Evolutionary conservation across 768 basidiomycete genomes (phyloP).

Genomic region (Gautieria morchelliformis): DNA sequence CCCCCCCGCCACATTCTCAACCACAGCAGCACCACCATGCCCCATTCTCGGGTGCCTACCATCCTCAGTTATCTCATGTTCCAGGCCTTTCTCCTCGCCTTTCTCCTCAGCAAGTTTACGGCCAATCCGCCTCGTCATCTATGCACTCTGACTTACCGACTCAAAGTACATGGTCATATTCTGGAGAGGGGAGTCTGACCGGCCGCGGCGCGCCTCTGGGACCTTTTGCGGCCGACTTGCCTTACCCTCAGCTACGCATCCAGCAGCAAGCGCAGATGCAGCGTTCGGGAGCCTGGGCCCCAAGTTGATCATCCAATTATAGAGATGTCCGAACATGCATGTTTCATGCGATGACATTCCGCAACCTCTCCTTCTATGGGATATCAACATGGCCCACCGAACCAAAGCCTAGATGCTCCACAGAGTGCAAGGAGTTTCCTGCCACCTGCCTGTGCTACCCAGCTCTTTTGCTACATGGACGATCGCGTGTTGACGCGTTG

Average conservation of each 20-base stretch:
- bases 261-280: not conserved
- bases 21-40: not conserved
- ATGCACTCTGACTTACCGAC: not conserved
- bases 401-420: not conserved
- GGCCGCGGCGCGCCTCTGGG: constrained; percentile 1
- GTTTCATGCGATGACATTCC: not conserved
- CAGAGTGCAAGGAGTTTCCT: not conserved
- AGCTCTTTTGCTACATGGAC: not conserved
- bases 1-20: not conserved
- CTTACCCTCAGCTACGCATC: not conserved
- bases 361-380: not conserved
- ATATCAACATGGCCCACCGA: not conserved
- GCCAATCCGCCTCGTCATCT: not conserved
- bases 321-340: not conserved
- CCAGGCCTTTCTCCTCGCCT: not conserved
- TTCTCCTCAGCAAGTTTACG: not conserved
- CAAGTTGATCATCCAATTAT: not conserved
- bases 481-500: not conserved
- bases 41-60: not conserved
- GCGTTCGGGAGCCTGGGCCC: constrained; percentile 4
- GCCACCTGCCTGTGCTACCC: not conserved
- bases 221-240: constrained; percentile 1
- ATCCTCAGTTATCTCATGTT: not conserved
- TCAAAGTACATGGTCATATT: constrained; percentile 6
- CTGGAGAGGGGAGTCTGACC: not conserved